These are phyloP conservation scores for Schoenoplectus triqueter DNA, from an alignment of 202 grass and related monocot species.

Conservation along the genomic window DNA sequence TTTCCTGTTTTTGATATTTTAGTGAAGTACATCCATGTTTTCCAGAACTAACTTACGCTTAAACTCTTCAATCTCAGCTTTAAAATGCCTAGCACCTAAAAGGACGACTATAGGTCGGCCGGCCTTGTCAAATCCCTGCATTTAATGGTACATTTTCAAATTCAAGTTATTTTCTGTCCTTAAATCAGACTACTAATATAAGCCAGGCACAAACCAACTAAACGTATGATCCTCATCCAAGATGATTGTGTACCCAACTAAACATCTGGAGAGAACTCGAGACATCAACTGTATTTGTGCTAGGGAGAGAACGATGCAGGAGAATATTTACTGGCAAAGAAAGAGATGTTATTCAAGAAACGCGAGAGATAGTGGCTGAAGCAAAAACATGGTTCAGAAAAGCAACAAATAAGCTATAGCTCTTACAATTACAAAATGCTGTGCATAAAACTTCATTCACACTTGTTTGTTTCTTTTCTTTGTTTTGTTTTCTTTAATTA, in stretches of 20 bases:
- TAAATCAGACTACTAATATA: neutral
- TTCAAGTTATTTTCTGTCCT: neutral
- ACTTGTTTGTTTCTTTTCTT: too few species aligned
- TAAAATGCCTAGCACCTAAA: slow-evolving; percentile 46
- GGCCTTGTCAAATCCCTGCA: slow-evolving; percentile 49
- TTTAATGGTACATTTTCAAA: neutral
- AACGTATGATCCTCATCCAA: neutral
- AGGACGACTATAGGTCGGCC: slow-evolving; percentile 40
- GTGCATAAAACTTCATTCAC: too few species aligned
- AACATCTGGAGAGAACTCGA: too few species aligned
- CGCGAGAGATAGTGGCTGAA: too few species aligned
- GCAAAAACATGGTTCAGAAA: too few species aligned
- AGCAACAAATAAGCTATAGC: too few species aligned
- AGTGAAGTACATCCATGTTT: neutral
- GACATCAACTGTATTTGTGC: too few species aligned
- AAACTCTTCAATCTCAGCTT: slow-evolving; percentile 49
- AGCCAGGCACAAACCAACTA: neutral
- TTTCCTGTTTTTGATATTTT: slow-evolving; percentile 8
- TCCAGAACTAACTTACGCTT: slow-evolving; percentile 37
- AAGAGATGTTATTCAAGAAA: too few species aligned
- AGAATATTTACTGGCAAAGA: too few species aligned
- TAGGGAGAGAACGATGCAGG: too few species aligned
- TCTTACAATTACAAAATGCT: too few species aligned
- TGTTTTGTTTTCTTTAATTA: too few species aligned
- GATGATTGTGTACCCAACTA: neutral